Evolutionary conservation across 148 eudicot genomes (phyloP), one percentile per base, ranked within the genome.

Genomic region (Dysphania ambrosioides): DNA sequence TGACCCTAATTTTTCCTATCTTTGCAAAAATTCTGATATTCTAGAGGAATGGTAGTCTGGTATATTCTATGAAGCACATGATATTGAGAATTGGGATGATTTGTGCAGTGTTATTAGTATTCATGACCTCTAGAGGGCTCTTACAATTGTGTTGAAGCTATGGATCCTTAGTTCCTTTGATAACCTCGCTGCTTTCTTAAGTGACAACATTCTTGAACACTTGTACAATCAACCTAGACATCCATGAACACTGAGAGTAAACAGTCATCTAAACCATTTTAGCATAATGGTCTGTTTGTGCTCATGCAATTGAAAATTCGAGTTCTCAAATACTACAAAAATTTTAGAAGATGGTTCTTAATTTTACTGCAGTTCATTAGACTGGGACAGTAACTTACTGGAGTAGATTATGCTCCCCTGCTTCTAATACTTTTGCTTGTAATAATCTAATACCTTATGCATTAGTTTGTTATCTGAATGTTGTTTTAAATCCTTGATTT

Each of bases 401-500:
- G 30, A 32, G 55, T 55, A 23, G 64, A 38, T 63, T 64, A 23
- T 55, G 36, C 57, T 23, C 18, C 24, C 11, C 19, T 66, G 59
- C 36, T 59, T 11, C 24, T 60, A 9, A 55, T 27, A 35, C 26
- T 29, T 58, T 19, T 68, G 66, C 9, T 44, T 15, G 21, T 12
- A 51, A 23, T 7, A 27, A 73, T 24, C 47, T 74, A 40, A 18
- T 66, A 16, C 6, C 26, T 9, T 42, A 47, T 6, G 27, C 68
- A 27, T 47, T 41, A 42, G 26, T 32, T 42, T 21, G 34, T 36
- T n/a, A 23, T 61, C 74, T 75, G 51, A 80, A 32, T 16, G 18
- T 23, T 23, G 31, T 72, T 23, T 58, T 29, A 32, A 47, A 32
- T 71, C 18, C 57, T 68, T 21, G 41, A 19, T 18, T 83, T 67